Conservation (phyloP, 2,329 filamentous ascomycete species). For the Paramyrothecium sp. region DNA sequence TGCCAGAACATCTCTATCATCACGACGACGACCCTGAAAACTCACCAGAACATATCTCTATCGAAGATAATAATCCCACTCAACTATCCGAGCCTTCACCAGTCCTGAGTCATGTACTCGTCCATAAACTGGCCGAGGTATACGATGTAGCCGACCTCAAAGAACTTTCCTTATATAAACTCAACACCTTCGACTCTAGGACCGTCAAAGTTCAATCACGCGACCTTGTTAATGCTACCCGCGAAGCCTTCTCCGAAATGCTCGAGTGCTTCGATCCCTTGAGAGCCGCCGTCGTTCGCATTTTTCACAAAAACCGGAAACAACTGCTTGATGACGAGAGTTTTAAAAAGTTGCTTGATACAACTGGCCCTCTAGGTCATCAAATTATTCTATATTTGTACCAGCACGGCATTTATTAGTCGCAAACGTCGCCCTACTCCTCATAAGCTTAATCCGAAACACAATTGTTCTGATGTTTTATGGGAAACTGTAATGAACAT, state of each 20-base stretch:
- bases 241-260: neutral
- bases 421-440: too few species aligned
- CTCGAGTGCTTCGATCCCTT: neutral
- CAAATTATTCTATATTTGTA: neutral
- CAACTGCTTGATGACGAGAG: neutral
- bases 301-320: neutral
- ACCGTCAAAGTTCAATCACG: neutral
- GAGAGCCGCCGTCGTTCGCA: neutral
- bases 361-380: neutral
- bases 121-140: neutral
- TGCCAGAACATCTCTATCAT: neutral
- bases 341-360: neutral
- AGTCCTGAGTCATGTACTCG: neutral
- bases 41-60: too few species aligned
- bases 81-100: neutral
- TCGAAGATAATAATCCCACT: neutral
- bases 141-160: neutral
- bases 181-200: neutral
- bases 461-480: too few species aligned
- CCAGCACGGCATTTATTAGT: neutral
- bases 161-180: neutral
- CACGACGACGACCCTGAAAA: too few species aligned
- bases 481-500: too few species aligned
- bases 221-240: neutral
- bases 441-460: too few species aligned